These are phyloP conservation scores for Ajuga reptans DNA, from an alignment of 305 asterid species.

Conservation along the genomic window DNA sequence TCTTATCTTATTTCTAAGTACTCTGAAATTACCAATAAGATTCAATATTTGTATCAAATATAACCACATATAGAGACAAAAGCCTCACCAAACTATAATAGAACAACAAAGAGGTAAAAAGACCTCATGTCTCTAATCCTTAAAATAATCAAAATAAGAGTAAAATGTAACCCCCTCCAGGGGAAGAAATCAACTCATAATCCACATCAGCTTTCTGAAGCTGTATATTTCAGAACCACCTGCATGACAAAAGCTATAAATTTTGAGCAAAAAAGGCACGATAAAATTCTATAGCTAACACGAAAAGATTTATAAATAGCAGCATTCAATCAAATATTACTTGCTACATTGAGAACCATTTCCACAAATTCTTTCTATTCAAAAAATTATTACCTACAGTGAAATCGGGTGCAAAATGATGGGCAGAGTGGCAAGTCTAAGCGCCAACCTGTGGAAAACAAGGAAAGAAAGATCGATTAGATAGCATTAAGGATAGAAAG, in stretches of 20 bases:
- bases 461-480: neutral
- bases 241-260: constrained; percentile 19
- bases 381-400: constrained; percentile 21
- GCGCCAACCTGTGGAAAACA: constrained; percentile 38
- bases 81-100: constrained; percentile 26
- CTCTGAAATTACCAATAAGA: neutral
- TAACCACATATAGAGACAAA: constrained; percentile 23
- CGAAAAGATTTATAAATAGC: neutral
- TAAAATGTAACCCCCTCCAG: constrained; percentile 19
- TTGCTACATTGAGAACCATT: neutral
- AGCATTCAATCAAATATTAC: neutral
- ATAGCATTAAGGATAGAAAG: neutral
- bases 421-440: constrained; percentile 22
- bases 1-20: constrained; percentile 4
- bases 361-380: neutral
- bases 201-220: constrained; percentile 21
- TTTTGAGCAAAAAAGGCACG: neutral
- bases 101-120: constrained; percentile 20
- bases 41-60: constrained; percentile 6
- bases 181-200: constrained; percentile 24
- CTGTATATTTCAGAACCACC: constrained; percentile 20
- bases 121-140: constrained; percentile 18
- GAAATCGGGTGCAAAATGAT: constrained; percentile 18
- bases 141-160: constrained; percentile 22
- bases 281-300: too few species aligned